These are phyloP conservation scores for Lagenaria siceraria DNA, from an alignment of 306 rosid genomes.

Conservation along the genomic window DNA sequence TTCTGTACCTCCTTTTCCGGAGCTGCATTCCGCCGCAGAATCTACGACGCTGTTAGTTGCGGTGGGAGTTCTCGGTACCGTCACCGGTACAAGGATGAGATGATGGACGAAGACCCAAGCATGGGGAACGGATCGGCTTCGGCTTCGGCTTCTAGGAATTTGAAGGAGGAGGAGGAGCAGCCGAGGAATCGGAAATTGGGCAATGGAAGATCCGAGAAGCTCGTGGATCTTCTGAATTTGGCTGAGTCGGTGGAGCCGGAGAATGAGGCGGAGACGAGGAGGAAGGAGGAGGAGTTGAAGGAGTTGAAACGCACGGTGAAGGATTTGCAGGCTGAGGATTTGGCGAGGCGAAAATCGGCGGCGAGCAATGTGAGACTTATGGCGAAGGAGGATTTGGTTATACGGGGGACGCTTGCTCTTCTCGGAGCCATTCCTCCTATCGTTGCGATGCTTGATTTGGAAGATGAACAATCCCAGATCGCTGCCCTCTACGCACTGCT, in stretches of 20 bases:
- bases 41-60: slow-evolving; percentile 73
- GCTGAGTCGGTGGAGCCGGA: slow-evolving; percentile 30
- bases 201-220: slow-evolving; percentile 58
- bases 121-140: slow-evolving; percentile 13
- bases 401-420: slow-evolving; percentile 71
- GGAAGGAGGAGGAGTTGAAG: slow-evolving; percentile 48
- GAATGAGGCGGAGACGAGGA: slow-evolving; percentile 36
- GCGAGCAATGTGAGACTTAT: slow-evolving; percentile 49
- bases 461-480: slow-evolving; percentile 50
- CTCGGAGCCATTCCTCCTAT: slow-evolving; percentile 91
- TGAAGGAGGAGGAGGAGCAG: slow-evolving; percentile 8
- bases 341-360: slow-evolving; percentile 29
- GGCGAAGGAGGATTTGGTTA: slow-evolving; percentile 60
- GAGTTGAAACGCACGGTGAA: slow-evolving; percentile 55
- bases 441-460: slow-evolving; percentile 71
- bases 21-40: slow-evolving; percentile 56
- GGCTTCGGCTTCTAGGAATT: neutral
- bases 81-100: slow-evolving; percentile 11
- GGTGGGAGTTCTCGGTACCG: slow-evolving; percentile 55
- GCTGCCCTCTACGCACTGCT: slow-evolving; percentile 87
- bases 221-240: slow-evolving; percentile 60
- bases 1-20: slow-evolving; percentile 45
- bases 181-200: neutral
- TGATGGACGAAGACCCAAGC: neutral
- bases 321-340: slow-evolving; percentile 53